Base-by-base conservation (phyloP, 768 basidiomycete genomes). In the Trametes villosa region DNA sequence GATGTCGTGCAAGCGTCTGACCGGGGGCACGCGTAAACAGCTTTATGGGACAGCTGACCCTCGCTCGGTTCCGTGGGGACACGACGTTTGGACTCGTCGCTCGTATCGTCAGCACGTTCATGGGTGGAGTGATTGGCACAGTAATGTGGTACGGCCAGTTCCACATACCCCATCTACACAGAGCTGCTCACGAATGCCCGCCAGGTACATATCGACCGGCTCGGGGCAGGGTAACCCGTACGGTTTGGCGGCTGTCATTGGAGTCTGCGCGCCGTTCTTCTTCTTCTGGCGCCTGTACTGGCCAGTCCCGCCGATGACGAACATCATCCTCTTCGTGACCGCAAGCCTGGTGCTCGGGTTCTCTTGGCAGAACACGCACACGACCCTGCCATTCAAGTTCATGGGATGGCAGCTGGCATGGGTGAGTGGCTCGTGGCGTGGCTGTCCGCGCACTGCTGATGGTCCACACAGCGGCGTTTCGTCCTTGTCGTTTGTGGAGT, bases 31-130 rank as follows among this genome's bases (percentile, higher is more conserved):
- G 15, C 33, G 8, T 8, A 34, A 34, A 60, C 44, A 89, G 87
- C 18, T 80, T 91, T 68, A 91, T 92, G 86, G 89, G 83, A 0
- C 91, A 92, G 66, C 75, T 91, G 7, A 88, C 88, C 0, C 71
- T 90, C 0, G 77, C 86, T 9, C 83, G 89, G 18, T 92, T 90
- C 67, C 80, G 87, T 44, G 91, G 90, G 1, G 91, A 93, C 53
- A 93, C 90, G 0, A 80, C 83, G 0, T 88, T 88, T 59, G 87
- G 83, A 2, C 78, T 90, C 15, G 73, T 85, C 4, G 77, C 83
- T 0, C 81, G 91, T 57, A 79, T 90, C 24, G 36, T 81, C 5
- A 83, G 83, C 48, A 92, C 91, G 0, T 87, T 91, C 59, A 71
- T 80, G 26, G 91, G 91, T 8, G 84, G 85, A 7, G 45, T 87